These are phyloP conservation scores for Parastagonospora nodorum DNA, from an alignment of 2,329 filamentous ascomycete species.

Conservation along the genomic window DNA sequence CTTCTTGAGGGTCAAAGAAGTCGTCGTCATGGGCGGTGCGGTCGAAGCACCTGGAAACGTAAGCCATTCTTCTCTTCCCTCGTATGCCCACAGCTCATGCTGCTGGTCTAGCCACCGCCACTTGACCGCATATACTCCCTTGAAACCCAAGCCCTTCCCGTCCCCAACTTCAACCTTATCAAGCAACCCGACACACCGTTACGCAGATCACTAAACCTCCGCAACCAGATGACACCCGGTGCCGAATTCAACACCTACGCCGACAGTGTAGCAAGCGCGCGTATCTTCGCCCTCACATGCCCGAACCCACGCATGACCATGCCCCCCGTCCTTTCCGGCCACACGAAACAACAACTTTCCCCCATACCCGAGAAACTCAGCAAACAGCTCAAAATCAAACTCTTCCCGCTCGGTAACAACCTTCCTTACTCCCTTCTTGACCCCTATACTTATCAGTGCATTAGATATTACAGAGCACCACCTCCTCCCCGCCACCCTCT, in stretches of 20 bases:
- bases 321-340: conserved; percentile 65
- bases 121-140: conserved; percentile 27
- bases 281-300: conserved; percentile 56
- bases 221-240: conserved; percentile 67
- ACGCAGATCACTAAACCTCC: conserved; percentile 33
- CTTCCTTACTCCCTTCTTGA: neutral
- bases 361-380: conserved; percentile 49
- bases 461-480: conserved; percentile 54
- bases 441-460: conserved; percentile 6
- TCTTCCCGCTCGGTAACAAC: conserved; percentile 52
- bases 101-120: conserved; percentile 21
- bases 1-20: conserved; percentile 85
- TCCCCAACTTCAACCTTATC: conserved; percentile 46
- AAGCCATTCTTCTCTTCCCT: conserved; percentile 18
- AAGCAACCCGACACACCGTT: conserved; percentile 46
- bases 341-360: conserved; percentile 33
- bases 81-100: conserved; percentile 10
- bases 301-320: conserved; percentile 75
- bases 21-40: conserved; percentile 94
- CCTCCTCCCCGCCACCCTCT: conserved; percentile 48
- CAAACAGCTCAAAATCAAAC: conserved; percentile 49
- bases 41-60: conserved; percentile 79
- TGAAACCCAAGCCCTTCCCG: conserved; percentile 17
- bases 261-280: conserved; percentile 62
- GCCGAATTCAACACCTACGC: conserved; percentile 97